phyloP scores from a whole-genome alignment of 2,329 filamentous ascomycete genomes.

The Macrophomina phaseolina region DNA sequence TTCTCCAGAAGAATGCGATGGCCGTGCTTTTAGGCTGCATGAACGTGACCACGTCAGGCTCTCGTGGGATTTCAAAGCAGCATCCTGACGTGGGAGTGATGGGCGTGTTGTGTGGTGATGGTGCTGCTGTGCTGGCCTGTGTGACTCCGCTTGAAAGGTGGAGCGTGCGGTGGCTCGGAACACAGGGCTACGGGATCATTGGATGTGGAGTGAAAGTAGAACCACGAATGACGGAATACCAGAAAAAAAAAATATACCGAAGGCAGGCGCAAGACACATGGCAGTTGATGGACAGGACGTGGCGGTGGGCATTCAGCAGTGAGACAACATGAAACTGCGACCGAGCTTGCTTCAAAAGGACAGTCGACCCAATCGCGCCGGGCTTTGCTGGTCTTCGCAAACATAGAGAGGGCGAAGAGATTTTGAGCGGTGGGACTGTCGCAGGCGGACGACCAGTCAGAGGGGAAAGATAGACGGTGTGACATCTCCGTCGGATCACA shows the following conservation, averaged over 20 bases:
- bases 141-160: conserved; percentile 11
- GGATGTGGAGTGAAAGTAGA: conserved; percentile 15
- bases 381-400: background rate
- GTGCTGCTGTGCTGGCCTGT: conserved; percentile 19
- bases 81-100: background rate
- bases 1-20: background rate
- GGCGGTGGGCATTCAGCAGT: background rate
- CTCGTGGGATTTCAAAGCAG: conserved; percentile 15
- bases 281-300: conserved; percentile 10
- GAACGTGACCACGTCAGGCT: conserved; percentile 6
- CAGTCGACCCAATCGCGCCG: background rate
- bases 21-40: background rate
- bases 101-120: background rate
- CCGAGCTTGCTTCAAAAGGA: background rate
- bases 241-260: no score
- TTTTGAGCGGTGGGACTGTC: background rate
- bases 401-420: background rate
- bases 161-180: background rate
- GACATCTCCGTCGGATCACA: background rate
- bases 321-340: conserved; percentile 1
- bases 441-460: background rate
- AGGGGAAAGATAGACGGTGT: conserved; percentile 1
- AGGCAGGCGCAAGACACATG: background rate
- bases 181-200: background rate
- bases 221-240: background rate